Evolutionary conservation across 768 basidiomycete genomes (phyloP).

Genomic region (Tephrocybe sp.): DNA sequence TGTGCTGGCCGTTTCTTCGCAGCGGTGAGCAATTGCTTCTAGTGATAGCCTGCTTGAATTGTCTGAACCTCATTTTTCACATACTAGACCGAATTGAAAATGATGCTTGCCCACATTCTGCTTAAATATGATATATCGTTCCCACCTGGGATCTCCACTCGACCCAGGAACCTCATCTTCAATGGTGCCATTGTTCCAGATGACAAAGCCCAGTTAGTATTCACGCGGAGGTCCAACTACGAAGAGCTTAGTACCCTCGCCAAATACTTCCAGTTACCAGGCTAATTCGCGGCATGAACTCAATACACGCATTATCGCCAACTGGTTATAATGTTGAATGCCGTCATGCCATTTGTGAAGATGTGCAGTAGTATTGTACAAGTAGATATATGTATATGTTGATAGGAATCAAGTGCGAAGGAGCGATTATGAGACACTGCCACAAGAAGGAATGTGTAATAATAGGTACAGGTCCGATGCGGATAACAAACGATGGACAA

Average conservation of each 20-base stretch:
- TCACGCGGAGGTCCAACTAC: constrained; percentile 18
- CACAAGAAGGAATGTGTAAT: constrained; percentile 11
- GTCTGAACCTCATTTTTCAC: not conserved
- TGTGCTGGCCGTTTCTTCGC: constrained; percentile 37
- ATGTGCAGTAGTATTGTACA: constrained; percentile 15
- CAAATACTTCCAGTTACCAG: not conserved
- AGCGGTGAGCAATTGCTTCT: constrained; percentile 21
- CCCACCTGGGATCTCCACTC: constrained; percentile 20
- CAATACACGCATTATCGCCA: not conserved
- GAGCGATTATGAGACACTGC: constrained; percentile 5
- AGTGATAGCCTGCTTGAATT: not conserved
- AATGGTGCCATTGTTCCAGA: constrained; percentile 33
- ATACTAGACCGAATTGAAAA: constrained; percentile 32
- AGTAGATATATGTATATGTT: constrained; percentile 14
- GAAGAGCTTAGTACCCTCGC: not conserved
- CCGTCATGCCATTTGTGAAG: constrained; percentile 1
- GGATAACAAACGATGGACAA: constrained; percentile 17
- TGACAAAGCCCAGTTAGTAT: constrained; percentile 28
- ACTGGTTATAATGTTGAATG: not conserved
- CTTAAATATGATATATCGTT: constrained; percentile 30
- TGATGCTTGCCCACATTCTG: constrained; percentile 33
- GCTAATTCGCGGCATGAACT: not conserved
- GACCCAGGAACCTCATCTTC: constrained; percentile 29
- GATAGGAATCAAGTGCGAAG: constrained; percentile 7
- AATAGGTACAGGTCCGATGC: constrained; percentile 22